Percentiles rank a stretch among this genome's conserved stretches.
phyloP scores from a whole-genome alignment of 768 basidiomycete species.

The Lentinula detonsa region DNA sequence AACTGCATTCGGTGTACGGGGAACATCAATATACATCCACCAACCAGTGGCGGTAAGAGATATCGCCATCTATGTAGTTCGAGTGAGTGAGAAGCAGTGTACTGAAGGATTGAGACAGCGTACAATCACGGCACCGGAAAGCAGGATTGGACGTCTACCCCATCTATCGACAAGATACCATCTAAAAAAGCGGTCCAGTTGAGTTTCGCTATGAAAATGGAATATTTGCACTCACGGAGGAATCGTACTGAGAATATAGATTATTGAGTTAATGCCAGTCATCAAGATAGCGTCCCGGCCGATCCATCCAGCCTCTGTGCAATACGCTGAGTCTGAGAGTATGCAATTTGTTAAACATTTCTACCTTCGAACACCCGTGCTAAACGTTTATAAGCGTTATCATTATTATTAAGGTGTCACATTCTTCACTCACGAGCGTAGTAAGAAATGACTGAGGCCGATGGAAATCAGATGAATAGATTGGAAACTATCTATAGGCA shows the following conservation, averaged over 20 bases:
- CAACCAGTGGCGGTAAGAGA: conserved; percentile 79
- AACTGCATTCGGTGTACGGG: conserved; percentile 81
- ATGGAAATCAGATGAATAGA: background rate
- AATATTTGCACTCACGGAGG: conserved; percentile 55
- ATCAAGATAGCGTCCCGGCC: conserved; percentile 91
- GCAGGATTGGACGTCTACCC: conserved; percentile 82
- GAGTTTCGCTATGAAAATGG: background rate
- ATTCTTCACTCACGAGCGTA: conserved; percentile 71
- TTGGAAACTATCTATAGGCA: conserved; percentile 6
- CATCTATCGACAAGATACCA: conserved; percentile 94
- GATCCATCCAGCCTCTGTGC: conserved; percentile 87
- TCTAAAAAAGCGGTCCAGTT: conserved; percentile 30
- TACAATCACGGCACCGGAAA: conserved; percentile 80
- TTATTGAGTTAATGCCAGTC: conserved; percentile 89
- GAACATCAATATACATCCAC: conserved; percentile 90
- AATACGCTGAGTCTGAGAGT: conserved; percentile 7
- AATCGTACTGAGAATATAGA: conserved; percentile 74
- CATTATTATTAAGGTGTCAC: background rate
- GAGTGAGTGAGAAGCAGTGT: background rate
- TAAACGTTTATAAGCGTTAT: conserved; percentile 20
- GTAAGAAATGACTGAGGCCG: conserved; percentile 80
- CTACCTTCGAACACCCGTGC: conserved; percentile 89
- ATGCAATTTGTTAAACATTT: background rate
- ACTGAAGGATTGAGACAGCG: conserved; percentile 15
- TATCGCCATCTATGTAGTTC: conserved; percentile 61